These are phyloP conservation scores for Yarrowia bubula DNA, from an alignment of 805 yeast species.

Conservation along the genomic window DNA sequence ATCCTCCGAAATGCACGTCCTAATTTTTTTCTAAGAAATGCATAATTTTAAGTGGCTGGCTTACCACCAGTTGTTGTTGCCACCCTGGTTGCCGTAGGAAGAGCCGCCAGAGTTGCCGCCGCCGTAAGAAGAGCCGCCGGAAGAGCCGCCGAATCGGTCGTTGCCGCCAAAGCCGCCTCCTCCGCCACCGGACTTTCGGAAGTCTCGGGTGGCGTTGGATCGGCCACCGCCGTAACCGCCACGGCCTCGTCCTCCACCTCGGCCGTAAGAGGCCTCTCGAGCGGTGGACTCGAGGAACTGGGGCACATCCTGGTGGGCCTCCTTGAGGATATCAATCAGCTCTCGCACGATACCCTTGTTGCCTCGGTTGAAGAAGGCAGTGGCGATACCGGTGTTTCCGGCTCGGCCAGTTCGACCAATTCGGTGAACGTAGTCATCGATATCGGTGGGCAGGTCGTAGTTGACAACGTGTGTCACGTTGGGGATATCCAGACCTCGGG, in stretches of 20 bases:
- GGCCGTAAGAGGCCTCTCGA: conserved; percentile 65
- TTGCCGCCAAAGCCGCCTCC: conserved; percentile 37
- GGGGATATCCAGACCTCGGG: conserved; percentile 99
- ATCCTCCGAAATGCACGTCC: conserved; percentile 21
- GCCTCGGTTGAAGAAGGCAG: conserved; percentile 96
- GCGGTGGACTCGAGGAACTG: conserved; percentile 75
- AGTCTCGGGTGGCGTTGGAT: conserved; percentile 46
- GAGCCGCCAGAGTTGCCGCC: conserved; percentile 25
- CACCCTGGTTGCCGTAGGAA: conserved; percentile 31
- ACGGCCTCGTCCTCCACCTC: conserved; percentile 52
- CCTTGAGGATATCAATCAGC: conserved; percentile 78
- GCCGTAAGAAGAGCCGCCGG: conserved; percentile 31
- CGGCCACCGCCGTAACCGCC: conserved; percentile 44
- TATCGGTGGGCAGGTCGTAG: conserved; percentile 94
- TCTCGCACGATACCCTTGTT: conserved; percentile 88
- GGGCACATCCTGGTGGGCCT: conserved; percentile 98
- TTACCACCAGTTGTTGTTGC: conserved; percentile 29
- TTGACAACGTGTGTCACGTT: conserved; percentile 97
- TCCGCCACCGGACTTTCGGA: conserved; percentile 47
- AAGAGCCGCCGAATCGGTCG: conserved; percentile 32
- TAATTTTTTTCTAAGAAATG: conserved; percentile 4
- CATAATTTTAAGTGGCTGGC: conserved; percentile 11
- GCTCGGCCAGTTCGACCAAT: conserved; percentile 99
- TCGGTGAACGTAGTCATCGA: conserved; percentile 98
- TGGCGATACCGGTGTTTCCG: conserved; percentile 97